Conservation (phyloP, 768 basidiomycete genomes). For the Boletus sensibilis region DNA sequence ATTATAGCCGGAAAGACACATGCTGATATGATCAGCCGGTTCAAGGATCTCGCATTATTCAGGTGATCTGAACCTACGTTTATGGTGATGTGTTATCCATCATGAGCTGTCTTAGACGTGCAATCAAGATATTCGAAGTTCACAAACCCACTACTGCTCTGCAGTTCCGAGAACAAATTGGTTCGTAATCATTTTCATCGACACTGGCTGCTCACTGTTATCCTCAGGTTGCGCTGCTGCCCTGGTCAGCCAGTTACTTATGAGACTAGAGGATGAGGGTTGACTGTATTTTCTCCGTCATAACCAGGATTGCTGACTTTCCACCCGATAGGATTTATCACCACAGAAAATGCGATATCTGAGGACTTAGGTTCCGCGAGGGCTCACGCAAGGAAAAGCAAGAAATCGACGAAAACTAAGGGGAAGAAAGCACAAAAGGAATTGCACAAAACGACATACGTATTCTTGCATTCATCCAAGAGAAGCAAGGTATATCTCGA, state of each 20-base stretch:
- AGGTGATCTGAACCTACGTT: slow-evolving; percentile 42
- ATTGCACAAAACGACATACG: slow-evolving; percentile 54
- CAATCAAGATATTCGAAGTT: slow-evolving; percentile 66
- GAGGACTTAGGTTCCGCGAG: slow-evolving; percentile 50
- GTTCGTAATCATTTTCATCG: slow-evolving; percentile 37
- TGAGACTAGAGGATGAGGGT: slow-evolving; percentile 73
- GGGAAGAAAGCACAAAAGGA: slow-evolving; percentile 45
- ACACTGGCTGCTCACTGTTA: slow-evolving; percentile 8
- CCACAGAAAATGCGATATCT: slow-evolving; percentile 44
- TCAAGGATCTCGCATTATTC: slow-evolving; percentile 67
- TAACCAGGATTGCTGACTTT: slow-evolving; percentile 8
- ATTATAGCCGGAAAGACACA: slow-evolving; percentile 61
- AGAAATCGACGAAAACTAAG: slow-evolving; percentile 43
- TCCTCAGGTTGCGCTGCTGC: slow-evolving; percentile 50
- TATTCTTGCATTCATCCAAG: slow-evolving; percentile 52
- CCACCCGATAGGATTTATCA: slow-evolving; percentile 53
- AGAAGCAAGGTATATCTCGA: slow-evolving; percentile 52
- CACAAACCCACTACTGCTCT: slow-evolving; percentile 42
- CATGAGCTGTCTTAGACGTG: slow-evolving; percentile 44
- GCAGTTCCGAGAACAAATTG: slow-evolving; percentile 60
- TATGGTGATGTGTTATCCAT: neutral
- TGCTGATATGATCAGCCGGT: slow-evolving; percentile 56
- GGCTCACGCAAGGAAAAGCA: slow-evolving; percentile 39
- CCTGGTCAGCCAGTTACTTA: slow-evolving; percentile 61
- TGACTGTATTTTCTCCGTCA: neutral